Evolutionary conservation across 257 asterid genomes (phyloP), one percentile per base, ranked within the genome.

Genomic region (Nicotiana sylvestris): DNA sequence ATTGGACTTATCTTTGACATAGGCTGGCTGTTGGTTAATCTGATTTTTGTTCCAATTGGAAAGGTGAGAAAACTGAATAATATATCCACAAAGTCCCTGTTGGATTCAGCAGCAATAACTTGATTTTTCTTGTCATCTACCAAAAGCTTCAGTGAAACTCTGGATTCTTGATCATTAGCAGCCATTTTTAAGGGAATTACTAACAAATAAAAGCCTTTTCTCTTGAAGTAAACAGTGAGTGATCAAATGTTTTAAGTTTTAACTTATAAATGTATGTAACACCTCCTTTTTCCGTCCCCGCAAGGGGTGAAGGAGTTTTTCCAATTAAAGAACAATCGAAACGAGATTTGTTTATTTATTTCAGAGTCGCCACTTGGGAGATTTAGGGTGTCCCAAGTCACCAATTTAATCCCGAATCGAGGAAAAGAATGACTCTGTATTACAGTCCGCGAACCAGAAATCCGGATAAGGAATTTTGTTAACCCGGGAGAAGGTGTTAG

Each of bases 51-150:
- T 72, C 78, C 60, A 46, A 72, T 25, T 21, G 61, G 78, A 72
- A 72, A 72, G 3, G 78, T 43, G 78, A 72, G 78, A 18, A 72
- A 72, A 25, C 78, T 72, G 13, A 72, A 25, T 25, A 72, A 72
- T 72, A 72, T 72, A 72, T 72, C 60, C 2, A 70, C 78, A 70
- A 39, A 70, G 21, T 43, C 78, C 58, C 30, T 70, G 35, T 70
- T 70, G 78, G 58, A 56, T 70, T 70, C 78, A 11, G 37, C 78
- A 21, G 37, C 60, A 72, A 72, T 46, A 6, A 46, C 78, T 72
- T 11, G 25, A 2, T 25, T 72, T 27, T 72, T 25, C 37, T 72
- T 72, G 21, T 5, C 78, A 72, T 72, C 78, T 21, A 72, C 9
- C 12, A 72, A 72, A 46, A 72, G 78, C 3, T 46, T 72, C 32